These are phyloP conservation scores for Penicillium paradoxum DNA, from an alignment of 495 filamentous ascomycete genomes.

Conservation along the genomic window DNA sequence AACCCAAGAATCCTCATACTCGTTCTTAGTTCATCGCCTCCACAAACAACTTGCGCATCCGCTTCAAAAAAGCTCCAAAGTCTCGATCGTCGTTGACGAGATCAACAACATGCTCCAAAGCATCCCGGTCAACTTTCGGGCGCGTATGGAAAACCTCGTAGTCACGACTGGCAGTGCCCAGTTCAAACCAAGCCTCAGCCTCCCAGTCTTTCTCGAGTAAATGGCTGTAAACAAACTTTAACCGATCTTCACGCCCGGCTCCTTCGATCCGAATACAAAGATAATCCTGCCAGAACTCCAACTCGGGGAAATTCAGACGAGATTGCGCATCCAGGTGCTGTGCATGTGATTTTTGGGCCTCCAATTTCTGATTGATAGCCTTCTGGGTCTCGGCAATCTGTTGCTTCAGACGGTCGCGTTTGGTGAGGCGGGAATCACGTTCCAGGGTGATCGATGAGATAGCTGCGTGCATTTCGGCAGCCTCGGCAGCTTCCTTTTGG, in stretches of 20 bases:
- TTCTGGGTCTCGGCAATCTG: slow-evolving; percentile 78
- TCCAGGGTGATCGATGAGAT: slow-evolving; percentile 71
- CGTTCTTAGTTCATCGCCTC: slow-evolving; percentile 46
- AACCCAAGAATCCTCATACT: not conserved
- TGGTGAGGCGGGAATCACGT: slow-evolving; percentile 67
- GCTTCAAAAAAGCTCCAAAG: slow-evolving; percentile 75
- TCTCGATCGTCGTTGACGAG: slow-evolving; percentile 74
- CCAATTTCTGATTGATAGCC: slow-evolving; percentile 54
- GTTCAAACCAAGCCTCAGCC: slow-evolving; percentile 87
- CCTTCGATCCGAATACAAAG: slow-evolving; percentile 88
- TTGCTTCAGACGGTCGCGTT: slow-evolving; percentile 65
- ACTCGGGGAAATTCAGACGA: slow-evolving; percentile 80
- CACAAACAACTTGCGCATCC: slow-evolving; percentile 84
- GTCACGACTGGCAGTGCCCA: slow-evolving; percentile 72
- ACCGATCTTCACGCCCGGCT: slow-evolving; percentile 71
- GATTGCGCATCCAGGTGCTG: slow-evolving; percentile 71
- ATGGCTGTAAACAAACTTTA: slow-evolving; percentile 91
- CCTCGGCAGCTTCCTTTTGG: slow-evolving; percentile 80
- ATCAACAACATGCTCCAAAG: slow-evolving; percentile 68
- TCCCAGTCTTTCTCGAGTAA: slow-evolving; percentile 79
- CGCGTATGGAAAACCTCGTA: slow-evolving; percentile 74
- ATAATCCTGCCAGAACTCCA: slow-evolving; percentile 92
- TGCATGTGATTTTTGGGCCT: slow-evolving; percentile 57
- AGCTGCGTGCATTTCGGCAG: slow-evolving; percentile 75
- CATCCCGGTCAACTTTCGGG: slow-evolving; percentile 73